These are phyloP conservation scores for Pythium phragmiticola DNA, from an alignment of 352 stramenopile species.

Conservation along the genomic window DNA sequence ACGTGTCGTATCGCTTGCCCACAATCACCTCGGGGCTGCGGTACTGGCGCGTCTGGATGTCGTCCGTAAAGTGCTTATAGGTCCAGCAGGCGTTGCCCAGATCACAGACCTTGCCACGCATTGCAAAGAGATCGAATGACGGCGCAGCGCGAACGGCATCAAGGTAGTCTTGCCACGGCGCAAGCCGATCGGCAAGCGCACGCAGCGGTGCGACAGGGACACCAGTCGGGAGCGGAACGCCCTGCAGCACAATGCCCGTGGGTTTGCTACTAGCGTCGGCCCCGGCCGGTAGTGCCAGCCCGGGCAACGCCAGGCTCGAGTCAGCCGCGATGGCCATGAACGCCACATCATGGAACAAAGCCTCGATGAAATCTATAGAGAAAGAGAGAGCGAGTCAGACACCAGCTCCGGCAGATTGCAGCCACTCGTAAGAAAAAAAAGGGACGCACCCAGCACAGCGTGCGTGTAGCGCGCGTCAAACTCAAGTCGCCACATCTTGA, in stretches of 20 bases:
- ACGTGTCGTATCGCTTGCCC: constrained; percentile 97
- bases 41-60: constrained; percentile 99
- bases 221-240: constrained; percentile 53
- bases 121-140: constrained; percentile 60
- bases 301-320: constrained; percentile 14
- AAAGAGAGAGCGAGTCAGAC: neutral
- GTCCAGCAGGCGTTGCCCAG: constrained; percentile 99
- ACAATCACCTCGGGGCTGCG: constrained; percentile 97
- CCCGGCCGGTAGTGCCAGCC: constrained; percentile 14
- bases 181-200: constrained; percentile 25
- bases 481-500: constrained; percentile 71
- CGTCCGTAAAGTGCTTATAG: constrained; percentile 98
- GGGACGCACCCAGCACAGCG: constrained; percentile 44
- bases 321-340: constrained; percentile 16
- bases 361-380: constrained; percentile 18
- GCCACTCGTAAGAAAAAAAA: neutral
- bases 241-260: constrained; percentile 39
- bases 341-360: constrained; percentile 14
- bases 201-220: constrained; percentile 3
- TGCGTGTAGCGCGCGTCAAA: constrained; percentile 70
- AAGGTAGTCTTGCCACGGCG: constrained; percentile 42
- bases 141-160: constrained; percentile 35
- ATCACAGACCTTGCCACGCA: constrained; percentile 93
- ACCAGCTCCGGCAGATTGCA: neutral
- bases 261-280: neutral